phyloP scores from a whole-genome alignment of 805 yeast genomes.

The Debaryomyces tyrocola region DNA sequence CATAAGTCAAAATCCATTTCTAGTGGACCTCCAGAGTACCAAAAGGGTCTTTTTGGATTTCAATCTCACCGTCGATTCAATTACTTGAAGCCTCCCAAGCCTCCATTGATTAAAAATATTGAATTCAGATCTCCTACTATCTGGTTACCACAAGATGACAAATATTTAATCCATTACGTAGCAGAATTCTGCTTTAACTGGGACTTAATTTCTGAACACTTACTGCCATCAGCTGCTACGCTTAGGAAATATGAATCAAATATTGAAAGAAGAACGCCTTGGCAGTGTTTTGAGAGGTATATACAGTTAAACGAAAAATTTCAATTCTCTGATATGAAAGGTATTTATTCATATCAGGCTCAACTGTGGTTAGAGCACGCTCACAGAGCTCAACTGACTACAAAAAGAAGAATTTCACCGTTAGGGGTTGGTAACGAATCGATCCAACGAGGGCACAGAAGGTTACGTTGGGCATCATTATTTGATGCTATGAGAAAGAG shows the following conservation, averaged over 20 bases:
- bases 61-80: constrained; percentile 55
- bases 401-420: constrained; percentile 87
- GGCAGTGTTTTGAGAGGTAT: constrained; percentile 98
- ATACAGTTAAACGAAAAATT: constrained; percentile 88
- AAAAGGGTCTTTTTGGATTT: constrained; percentile 60
- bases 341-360: constrained; percentile 78
- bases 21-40: constrained; percentile 39
- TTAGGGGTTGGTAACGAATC: constrained; percentile 92
- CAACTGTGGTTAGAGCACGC: constrained; percentile 93
- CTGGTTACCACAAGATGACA: constrained; percentile 96
- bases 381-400: constrained; percentile 81
- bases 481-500: constrained; percentile 91
- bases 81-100: constrained; percentile 81
- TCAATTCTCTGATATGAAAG: constrained; percentile 84
- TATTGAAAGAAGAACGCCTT: constrained; percentile 93
- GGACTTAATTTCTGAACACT: constrained; percentile 84
- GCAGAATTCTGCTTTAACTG: constrained; percentile 89
- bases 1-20: constrained; percentile 6
- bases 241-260: constrained; percentile 69
- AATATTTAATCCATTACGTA: constrained; percentile 71
- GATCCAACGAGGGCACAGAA: constrained; percentile 87
- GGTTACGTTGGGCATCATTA: constrained; percentile 95
- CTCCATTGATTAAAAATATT: constrained; percentile 80
- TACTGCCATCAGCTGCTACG: constrained; percentile 64
- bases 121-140: constrained; percentile 88